These are phyloP conservation scores for Leccinellum rugosiceps DNA, from an alignment of 768 basidiomycete species.

Conservation along the genomic window DNA sequence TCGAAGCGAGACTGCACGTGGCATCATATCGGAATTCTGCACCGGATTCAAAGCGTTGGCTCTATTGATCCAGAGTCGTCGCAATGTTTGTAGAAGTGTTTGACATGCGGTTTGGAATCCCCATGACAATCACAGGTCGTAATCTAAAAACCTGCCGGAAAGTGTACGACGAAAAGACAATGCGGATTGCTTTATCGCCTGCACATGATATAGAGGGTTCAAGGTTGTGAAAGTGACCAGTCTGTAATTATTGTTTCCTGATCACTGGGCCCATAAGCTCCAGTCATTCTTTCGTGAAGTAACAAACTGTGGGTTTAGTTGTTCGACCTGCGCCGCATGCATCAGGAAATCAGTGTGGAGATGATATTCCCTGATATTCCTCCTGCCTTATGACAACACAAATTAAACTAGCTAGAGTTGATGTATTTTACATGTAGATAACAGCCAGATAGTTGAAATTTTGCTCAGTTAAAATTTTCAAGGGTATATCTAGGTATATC, in stretches of 20 bases:
- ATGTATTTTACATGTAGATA: too few species aligned
- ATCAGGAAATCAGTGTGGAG: too few species aligned
- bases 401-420: too few species aligned
- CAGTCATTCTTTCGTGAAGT: conserved; percentile 71
- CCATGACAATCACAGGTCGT: conserved; percentile 37
- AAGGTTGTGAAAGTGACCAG: conserved; percentile 35
- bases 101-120: neutral
- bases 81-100: conserved; percentile 24
- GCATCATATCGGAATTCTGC: conserved; percentile 57
- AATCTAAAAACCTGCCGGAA: conserved; percentile 37
- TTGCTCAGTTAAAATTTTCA: too few species aligned
- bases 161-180: too few species aligned
- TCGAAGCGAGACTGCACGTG: conserved; percentile 55
- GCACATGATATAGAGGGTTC: too few species aligned
- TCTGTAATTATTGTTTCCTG: neutral
- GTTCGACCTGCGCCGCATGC: conserved; percentile 19
- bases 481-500: too few species aligned
- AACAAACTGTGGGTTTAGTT: conserved; percentile 36
- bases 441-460: too few species aligned
- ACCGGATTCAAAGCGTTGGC: conserved; percentile 57
- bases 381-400: too few species aligned
- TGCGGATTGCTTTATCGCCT: conserved; percentile 57
- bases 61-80: conserved; percentile 51
- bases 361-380: too few species aligned
- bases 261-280: conserved; percentile 36